These are phyloP conservation scores for Dictyostelium capitatum DNA, from an alignment of 78 protist genomes.

Conservation along the genomic window DNA sequence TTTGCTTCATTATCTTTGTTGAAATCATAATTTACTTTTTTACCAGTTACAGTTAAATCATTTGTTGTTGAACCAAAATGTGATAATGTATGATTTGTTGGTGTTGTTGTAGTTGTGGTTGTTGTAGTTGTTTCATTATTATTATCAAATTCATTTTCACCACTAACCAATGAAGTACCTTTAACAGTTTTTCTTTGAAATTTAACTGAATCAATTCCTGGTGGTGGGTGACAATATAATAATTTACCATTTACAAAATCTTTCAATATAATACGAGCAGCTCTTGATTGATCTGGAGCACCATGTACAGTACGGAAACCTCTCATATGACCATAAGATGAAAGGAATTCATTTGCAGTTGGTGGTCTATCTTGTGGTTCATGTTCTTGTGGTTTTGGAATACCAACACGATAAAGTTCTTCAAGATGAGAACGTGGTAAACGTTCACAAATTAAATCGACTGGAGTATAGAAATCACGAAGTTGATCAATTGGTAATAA, in stretches of 20 bases:
- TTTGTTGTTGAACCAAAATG: not conserved
- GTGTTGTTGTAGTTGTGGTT: not conserved
- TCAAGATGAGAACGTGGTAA: slow-evolving; percentile 85
- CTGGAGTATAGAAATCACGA: slow-evolving; percentile 85
- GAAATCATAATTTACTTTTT: slow-evolving; percentile 50
- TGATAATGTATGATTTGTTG: not conserved
- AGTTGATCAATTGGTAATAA: slow-evolving; percentile 96
- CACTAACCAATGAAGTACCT: not conserved
- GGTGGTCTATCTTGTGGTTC: slow-evolving; percentile 76
- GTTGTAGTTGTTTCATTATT: not conserved
- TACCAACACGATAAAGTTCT: slow-evolving; percentile 57
- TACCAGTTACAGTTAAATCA: not conserved
- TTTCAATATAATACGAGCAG: slow-evolving; percentile 82
- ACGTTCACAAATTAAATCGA: slow-evolving; percentile 61
- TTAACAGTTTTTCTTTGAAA: slow-evolving; percentile 62
- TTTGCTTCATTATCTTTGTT: slow-evolving; percentile 47
- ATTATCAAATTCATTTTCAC: slow-evolving; percentile 6
- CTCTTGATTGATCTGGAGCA: slow-evolving; percentile 79
- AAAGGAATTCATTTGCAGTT: slow-evolving; percentile 68
- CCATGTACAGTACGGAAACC: slow-evolving; percentile 85
- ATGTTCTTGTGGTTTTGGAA: slow-evolving; percentile 78
- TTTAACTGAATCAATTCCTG: slow-evolving; percentile 62
- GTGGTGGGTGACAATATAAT: slow-evolving; percentile 80
- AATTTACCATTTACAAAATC: slow-evolving; percentile 78
- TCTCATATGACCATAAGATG: slow-evolving; percentile 73